Conservation (phyloP, 768 basidiomycete species). For the Pholiota microspora region DNA sequence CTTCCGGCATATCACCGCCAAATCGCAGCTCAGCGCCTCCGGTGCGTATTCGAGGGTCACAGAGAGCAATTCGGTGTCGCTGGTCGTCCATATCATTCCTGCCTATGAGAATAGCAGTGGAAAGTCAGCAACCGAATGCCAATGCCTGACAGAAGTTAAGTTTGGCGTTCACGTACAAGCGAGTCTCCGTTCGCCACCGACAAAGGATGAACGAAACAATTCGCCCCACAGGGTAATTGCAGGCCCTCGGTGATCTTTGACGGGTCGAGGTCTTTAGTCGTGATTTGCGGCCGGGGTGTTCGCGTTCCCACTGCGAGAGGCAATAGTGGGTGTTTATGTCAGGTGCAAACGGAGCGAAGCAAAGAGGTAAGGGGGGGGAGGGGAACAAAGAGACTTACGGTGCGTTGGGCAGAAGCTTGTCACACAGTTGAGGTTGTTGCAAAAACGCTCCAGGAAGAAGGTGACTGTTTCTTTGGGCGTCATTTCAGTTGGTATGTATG, state of each 20-base stretch:
- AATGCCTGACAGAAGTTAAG: no score
- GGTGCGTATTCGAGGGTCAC: conserved; percentile 41
- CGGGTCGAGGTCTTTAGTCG: conserved; percentile 21
- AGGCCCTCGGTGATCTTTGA: conserved; percentile 21
- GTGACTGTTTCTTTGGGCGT: conserved; percentile 23
- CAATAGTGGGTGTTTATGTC: not conserved
- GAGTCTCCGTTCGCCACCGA: conserved; percentile 1
- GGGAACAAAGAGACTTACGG: conserved; percentile 26
- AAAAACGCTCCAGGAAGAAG: conserved; percentile 43
- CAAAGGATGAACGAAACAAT: conserved; percentile 31
- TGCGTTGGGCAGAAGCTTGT: conserved; percentile 51
- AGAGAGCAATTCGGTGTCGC: conserved; percentile 37
- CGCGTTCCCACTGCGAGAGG: conserved; percentile 23
- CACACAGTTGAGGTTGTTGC: conserved; percentile 50
- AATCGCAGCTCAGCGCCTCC: conserved; percentile 49
- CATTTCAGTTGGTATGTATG: not conserved
- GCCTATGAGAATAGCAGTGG: no score
- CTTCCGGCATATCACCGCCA: conserved; percentile 52
- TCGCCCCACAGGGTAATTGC: conserved; percentile 26
- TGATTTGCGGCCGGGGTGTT: not conserved
- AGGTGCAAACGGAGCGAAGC: no score
- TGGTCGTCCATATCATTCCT: conserved; percentile 33
- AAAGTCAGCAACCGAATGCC: no score
- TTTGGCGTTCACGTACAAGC: no score
- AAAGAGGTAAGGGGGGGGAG: no score